Percentiles rank a stretch among this genome's conserved stretches.
Conservation (phyloP, 1,139 yeast genomes). For the Scheffersomyces cryptocercus region DNA sequence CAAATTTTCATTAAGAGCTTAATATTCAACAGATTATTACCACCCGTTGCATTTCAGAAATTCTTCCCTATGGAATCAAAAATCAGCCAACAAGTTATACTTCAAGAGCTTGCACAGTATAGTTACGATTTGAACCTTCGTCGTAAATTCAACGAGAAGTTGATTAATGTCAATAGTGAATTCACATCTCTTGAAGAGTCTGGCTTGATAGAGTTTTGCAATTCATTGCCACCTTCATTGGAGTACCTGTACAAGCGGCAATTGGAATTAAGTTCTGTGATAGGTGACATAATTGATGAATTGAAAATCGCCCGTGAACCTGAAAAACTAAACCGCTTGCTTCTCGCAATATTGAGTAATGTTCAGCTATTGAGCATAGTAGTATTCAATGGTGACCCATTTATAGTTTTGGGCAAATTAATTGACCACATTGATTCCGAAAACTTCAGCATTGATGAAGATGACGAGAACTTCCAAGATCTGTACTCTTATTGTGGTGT, state of each 20-base stretch:
- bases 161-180: constrained; percentile 52
- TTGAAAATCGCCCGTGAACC: constrained; percentile 40
- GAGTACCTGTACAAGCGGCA: constrained; percentile 41
- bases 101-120: constrained; percentile 9
- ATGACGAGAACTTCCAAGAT: constrained; percentile 65
- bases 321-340: constrained; percentile 50
- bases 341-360: constrained; percentile 46
- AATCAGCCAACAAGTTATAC: constrained; percentile 28
- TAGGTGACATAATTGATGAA: constrained; percentile 36
- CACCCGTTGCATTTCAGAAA: constrained; percentile 42
- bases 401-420: constrained; percentile 25
- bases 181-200: constrained; percentile 56
- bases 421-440: constrained; percentile 38
- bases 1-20: constrained; percentile 59
- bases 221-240: constrained; percentile 25
- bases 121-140: constrained; percentile 8
- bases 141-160: constrained; percentile 26
- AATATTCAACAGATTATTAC: constrained; percentile 34
- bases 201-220: constrained; percentile 42
- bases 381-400: constrained; percentile 29
- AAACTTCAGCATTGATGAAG: constrained; percentile 39
- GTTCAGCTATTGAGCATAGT: constrained; percentile 44
- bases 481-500: constrained; percentile 68
- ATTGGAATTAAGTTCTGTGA: constrained; percentile 33
- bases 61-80: constrained; percentile 38